Conservation (phyloP, 2,329 filamentous ascomycete species). For the Cadophora sp. region DNA sequence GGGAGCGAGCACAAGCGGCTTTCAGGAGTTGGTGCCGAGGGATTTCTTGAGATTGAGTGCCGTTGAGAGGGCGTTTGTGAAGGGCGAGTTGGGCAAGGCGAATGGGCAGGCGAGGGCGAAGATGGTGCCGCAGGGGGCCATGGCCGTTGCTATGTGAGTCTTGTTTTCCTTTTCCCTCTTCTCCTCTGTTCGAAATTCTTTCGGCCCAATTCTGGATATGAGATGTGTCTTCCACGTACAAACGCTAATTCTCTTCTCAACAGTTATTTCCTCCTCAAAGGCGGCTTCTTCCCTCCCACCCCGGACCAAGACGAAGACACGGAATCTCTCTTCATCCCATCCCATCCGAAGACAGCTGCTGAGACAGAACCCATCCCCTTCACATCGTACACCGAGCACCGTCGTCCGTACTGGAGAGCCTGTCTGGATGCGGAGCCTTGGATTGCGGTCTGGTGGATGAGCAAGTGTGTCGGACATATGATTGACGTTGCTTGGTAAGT, state of each 20-base stretch:
- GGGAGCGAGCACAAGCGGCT: neutral
- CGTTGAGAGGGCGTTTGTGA: neutral
- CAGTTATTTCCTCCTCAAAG: conserved; percentile 4
- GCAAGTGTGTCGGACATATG: neutral
- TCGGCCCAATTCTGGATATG: too few relatives aligned
- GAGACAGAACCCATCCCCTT: neutral
- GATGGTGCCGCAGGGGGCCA: neutral
- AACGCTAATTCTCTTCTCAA: neutral
- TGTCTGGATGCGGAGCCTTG: neutral
- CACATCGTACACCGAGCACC: neutral
- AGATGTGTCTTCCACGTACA: too few relatives aligned
- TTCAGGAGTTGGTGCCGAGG: conserved; percentile 1
- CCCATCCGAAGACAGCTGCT: neutral
- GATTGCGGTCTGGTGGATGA: neutral
- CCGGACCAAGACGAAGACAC: neutral
- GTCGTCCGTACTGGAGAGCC: conserved; percentile 1
- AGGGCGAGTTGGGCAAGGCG: neutral
- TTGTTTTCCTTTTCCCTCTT: neutral
- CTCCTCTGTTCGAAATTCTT: too few relatives aligned
- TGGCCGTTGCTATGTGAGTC: neutral
- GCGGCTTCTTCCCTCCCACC: neutral
- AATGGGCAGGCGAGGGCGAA: neutral
- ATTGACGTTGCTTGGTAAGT: neutral
- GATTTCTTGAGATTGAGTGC: neutral
- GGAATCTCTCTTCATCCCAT: neutral